A percentile compares a stretch with the other conserved stretches of the same genome.
These are phyloP conservation scores for Apostasia shenzhenica DNA, from an alignment of 106 monocot genomes.

Conservation along the genomic window DNA sequence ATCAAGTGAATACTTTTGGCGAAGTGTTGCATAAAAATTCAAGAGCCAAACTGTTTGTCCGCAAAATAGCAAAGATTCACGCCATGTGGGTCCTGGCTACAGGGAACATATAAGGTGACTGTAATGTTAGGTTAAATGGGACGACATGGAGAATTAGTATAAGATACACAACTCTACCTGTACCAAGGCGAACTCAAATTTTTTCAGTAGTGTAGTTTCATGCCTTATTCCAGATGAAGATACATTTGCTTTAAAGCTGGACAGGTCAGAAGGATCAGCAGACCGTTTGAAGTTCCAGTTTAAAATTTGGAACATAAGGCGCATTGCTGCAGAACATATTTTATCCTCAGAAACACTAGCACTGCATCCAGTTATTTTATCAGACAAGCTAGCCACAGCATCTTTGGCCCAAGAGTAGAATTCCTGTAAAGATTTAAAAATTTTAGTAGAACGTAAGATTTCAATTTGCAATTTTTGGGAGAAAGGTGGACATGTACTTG, in stretches of 20 bases:
- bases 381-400: constrained; percentile 46
- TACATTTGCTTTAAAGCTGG: constrained; percentile 18
- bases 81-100: constrained; percentile 89
- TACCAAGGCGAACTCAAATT: constrained; percentile 71
- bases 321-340: constrained; percentile 77
- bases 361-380: constrained; percentile 31
- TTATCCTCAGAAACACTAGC: constrained; percentile 48
- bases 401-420: constrained; percentile 92
- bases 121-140: constrained; percentile 7
- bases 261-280: constrained; percentile 11
- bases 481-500: not conserved
- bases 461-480: not conserved
- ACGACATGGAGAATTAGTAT: constrained; percentile 3
- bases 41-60: constrained; percentile 77
- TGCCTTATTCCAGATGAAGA: constrained; percentile 47
- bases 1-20: constrained; percentile 59
- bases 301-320: constrained; percentile 86
- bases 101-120: constrained; percentile 21
- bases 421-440: constrained; percentile 29
- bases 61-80: constrained; percentile 68
- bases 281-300: constrained; percentile 78
- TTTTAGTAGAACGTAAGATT: not conserved
- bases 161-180: constrained; percentile 42
- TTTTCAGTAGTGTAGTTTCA: constrained; percentile 53
- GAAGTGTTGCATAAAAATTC: constrained; percentile 54